Percentiles rank a stretch among this genome's conserved stretches.
Evolutionary conservation across 805 yeast genomes (phyloP).

Genomic region (Yamadazyma sp.): DNA sequence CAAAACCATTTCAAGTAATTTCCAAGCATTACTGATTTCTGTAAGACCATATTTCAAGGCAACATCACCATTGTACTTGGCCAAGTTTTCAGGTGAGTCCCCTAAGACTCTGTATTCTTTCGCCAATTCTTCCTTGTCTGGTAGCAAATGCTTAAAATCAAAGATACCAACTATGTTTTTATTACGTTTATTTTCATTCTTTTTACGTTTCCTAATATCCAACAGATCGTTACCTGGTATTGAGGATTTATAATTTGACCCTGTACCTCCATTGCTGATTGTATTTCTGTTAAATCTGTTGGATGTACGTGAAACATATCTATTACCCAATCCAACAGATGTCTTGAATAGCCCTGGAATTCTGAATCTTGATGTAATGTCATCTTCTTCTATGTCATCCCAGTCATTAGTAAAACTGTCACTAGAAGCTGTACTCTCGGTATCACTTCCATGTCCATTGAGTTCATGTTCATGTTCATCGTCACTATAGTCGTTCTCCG

Average conservation of each 20-base stretch:
- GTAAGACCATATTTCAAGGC: constrained; percentile 60
- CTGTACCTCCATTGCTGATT: constrained; percentile 18
- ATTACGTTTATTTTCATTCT: constrained; percentile 24
- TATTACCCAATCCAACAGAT: constrained; percentile 37
- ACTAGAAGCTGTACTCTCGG: constrained; percentile 33
- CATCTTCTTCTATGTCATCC: constrained; percentile 62
- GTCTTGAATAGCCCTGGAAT: constrained; percentile 50
- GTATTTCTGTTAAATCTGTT: constrained; percentile 20
- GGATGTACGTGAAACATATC: constrained; percentile 22
- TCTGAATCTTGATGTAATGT: constrained; percentile 43
- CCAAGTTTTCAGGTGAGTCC: constrained; percentile 59
- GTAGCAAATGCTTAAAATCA: constrained; percentile 69
- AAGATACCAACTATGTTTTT: constrained; percentile 57
- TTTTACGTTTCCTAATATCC: constrained; percentile 13
- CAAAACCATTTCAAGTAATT: constrained; percentile 47
- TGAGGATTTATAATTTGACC: constrained; percentile 34
- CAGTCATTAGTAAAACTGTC: constrained; percentile 68
- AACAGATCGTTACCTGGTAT: constrained; percentile 29
- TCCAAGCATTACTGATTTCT: constrained; percentile 77
- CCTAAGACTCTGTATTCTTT: constrained; percentile 63
- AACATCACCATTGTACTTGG: constrained; percentile 66
- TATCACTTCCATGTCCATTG: constrained; percentile 10
- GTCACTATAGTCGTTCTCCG: constrained; percentile 10
- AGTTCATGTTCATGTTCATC: constrained; percentile 13
- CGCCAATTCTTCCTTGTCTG: constrained; percentile 71